Evolutionary conservation across 495 filamentous ascomycete species (phyloP).

Genomic region (Penicillium chermesinum): DNA sequence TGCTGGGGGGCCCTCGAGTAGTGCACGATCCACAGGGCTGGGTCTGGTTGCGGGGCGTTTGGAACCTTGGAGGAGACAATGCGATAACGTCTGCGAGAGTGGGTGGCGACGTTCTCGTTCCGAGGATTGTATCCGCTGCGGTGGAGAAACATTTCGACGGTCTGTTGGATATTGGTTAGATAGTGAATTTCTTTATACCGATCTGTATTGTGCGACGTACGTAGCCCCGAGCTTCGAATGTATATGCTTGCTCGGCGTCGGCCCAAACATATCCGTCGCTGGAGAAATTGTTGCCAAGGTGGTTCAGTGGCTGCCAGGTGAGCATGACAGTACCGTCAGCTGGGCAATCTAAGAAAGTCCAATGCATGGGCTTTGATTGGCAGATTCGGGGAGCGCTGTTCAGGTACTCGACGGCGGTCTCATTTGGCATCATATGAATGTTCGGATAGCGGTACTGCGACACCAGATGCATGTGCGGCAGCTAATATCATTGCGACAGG

Average conservation of each 20-base stretch:
- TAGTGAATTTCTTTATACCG: not conserved
- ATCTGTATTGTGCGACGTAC: conserved; percentile 42
- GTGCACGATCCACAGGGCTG: conserved; percentile 89
- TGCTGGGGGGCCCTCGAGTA: conserved; percentile 69
- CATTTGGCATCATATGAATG: conserved; percentile 58
- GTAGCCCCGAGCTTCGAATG: conserved; percentile 68
- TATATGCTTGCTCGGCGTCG: conserved; percentile 65
- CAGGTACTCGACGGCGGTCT: conserved; percentile 71
- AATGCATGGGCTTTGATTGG: conserved; percentile 73
- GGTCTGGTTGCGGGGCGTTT: conserved; percentile 62
- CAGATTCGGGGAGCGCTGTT: conserved; percentile 72
- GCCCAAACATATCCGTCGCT: conserved; percentile 92
- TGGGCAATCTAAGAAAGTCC: conserved; percentile 84
- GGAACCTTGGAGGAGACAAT: conserved; percentile 60
- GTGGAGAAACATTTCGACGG: conserved; percentile 79
- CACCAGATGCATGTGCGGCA: conserved; percentile 81
- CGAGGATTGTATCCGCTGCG: conserved; percentile 67
- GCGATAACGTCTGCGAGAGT: conserved; percentile 77
- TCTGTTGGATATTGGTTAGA: conserved; percentile 29
- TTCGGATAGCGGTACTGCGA: conserved; percentile 69
- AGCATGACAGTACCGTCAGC: conserved; percentile 74
- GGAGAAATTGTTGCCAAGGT: conserved; percentile 64
- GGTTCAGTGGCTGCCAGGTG: conserved; percentile 74
- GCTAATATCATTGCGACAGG: conserved; percentile 38
- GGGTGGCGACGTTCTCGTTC: conserved; percentile 63